Evolutionary conservation across 768 basidiomycete genomes (phyloP).

Genomic region (Kwoniella botswanensis): DNA sequence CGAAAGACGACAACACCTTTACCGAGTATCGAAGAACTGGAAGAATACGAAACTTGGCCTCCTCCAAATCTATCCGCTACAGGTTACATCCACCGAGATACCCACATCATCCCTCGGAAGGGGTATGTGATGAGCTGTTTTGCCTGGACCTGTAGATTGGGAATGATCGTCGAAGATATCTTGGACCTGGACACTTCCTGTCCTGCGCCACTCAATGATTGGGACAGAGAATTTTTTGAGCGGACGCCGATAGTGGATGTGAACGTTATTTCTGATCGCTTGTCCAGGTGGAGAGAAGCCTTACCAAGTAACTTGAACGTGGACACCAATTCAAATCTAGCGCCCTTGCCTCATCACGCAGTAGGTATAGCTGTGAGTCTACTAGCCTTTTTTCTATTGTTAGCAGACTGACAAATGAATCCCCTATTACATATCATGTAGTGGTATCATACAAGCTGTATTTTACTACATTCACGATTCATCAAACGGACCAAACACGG

Average conservation of each 20-base stretch:
- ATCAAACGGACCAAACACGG: slow-evolving; percentile 14
- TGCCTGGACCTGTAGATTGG: slow-evolving; percentile 40
- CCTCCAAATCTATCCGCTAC: slow-evolving; percentile 33
- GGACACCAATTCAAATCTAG: slow-evolving; percentile 12
- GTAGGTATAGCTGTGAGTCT: slow-evolving; percentile 42
- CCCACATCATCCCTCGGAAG: slow-evolving; percentile 27
- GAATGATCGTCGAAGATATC: slow-evolving; percentile 44
- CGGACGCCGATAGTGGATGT: background rate
- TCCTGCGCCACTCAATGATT: slow-evolving; percentile 14
- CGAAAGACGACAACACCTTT: slow-evolving; percentile 37
- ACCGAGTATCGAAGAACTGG: slow-evolving; percentile 39
- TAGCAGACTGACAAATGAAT: background rate
- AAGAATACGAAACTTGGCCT: slow-evolving; percentile 51
- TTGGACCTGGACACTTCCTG: slow-evolving; percentile 37
- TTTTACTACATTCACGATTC: slow-evolving; percentile 43
- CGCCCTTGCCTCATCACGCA: slow-evolving; percentile 43
- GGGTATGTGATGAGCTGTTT: slow-evolving; percentile 41
- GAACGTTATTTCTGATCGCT: background rate
- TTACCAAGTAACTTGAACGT: slow-evolving; percentile 29
- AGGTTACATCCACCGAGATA: background rate
- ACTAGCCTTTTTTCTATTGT: background rate
- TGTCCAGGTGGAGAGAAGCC: slow-evolving; percentile 31
- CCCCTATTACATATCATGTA: background rate
- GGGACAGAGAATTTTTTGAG: slow-evolving; percentile 24
- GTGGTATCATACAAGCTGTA: slow-evolving; percentile 48